Evolutionary conservation across 257 asterid genomes (phyloP).

Genomic region (Solanum tarapatanum): DNA sequence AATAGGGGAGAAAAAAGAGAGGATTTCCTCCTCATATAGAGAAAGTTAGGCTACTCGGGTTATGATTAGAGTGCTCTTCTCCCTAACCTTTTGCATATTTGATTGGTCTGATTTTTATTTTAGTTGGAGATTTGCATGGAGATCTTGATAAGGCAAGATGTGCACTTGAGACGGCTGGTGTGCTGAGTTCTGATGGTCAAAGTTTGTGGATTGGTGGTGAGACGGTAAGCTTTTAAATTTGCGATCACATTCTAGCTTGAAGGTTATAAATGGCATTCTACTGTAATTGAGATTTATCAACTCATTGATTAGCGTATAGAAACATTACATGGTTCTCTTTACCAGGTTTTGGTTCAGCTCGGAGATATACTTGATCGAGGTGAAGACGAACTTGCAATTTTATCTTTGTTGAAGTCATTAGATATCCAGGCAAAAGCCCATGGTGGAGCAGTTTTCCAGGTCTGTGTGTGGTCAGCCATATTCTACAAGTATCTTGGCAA

Average conservation of each 20-base stretch:
- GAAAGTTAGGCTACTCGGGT: not conserved
- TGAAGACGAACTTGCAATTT: constrained; percentile 88
- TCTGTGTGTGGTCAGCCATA: constrained; percentile 1
- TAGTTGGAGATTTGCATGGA: constrained; percentile 97
- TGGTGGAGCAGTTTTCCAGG: constrained; percentile 99
- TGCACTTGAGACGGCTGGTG: constrained; percentile 90
- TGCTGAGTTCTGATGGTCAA: constrained; percentile 68
- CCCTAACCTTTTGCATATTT: not conserved
- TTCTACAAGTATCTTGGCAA: not conserved
- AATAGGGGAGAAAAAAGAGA: not conserved
- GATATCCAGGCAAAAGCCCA: constrained; percentile 75
- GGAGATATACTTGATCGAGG: constrained; percentile 97
- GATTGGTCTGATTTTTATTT: not conserved
- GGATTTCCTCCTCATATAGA: not conserved
- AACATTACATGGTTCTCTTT: not conserved
- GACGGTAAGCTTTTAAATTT: constrained; percentile 39
- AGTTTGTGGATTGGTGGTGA: constrained; percentile 84
- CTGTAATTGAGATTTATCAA: not conserved
- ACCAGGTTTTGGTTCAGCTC: constrained; percentile 77
- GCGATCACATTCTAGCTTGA: not conserved
- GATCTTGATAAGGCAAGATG: constrained; percentile 81
- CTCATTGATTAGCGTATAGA: not conserved
- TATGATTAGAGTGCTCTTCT: not conserved
- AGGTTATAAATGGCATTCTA: not conserved
- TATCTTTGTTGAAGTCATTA: constrained; percentile 70